Evolutionary conservation across 2,329 filamentous ascomycete species (phyloP).

Genomic region (Paecilomyces fulvus): DNA sequence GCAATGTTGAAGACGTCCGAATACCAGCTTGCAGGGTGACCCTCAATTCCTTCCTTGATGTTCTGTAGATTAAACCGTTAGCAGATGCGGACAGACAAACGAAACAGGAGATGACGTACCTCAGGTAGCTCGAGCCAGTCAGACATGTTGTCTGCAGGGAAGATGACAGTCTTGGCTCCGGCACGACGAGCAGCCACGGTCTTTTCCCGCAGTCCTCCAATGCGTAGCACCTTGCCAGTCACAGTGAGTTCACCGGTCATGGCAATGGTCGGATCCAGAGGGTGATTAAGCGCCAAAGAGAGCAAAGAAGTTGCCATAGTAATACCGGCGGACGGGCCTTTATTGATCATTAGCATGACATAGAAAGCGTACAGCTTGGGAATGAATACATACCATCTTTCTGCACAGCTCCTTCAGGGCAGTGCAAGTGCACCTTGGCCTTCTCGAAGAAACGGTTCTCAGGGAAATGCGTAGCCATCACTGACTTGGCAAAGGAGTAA

Average conservation of each 20-base stretch:
- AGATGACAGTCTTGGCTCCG: slow-evolving; percentile 86
- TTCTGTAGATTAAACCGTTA: slow-evolving; percentile 52
- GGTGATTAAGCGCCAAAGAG: slow-evolving; percentile 69
- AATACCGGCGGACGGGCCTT: slow-evolving; percentile 77
- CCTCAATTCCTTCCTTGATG: slow-evolving; percentile 93
- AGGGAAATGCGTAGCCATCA: slow-evolving; percentile 76
- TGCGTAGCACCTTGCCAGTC: slow-evolving; percentile 90
- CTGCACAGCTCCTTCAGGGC: slow-evolving; percentile 88
- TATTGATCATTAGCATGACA: slow-evolving; percentile 1
- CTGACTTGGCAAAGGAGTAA: slow-evolving; percentile 88
- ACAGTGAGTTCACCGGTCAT: slow-evolving; percentile 98
- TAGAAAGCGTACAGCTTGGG: background rate
- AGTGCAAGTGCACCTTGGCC: slow-evolving; percentile 90
- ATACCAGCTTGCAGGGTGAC: slow-evolving; percentile 89
- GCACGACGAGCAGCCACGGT: slow-evolving; percentile 89
- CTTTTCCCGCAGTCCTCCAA: slow-evolving; percentile 92
- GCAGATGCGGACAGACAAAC: background rate
- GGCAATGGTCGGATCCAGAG: slow-evolving; percentile 76
- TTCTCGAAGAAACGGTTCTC: slow-evolving; percentile 95
- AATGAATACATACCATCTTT: slow-evolving; percentile 61
- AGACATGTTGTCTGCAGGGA: slow-evolving; percentile 88
- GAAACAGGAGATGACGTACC: slow-evolving; percentile 49
- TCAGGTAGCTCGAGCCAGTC: slow-evolving; percentile 97
- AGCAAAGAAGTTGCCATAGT: slow-evolving; percentile 96
- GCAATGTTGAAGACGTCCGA: slow-evolving; percentile 84